Base-by-base conservation (phyloP, 805 yeast species). In the Cyberlindnera maritima region DNA sequence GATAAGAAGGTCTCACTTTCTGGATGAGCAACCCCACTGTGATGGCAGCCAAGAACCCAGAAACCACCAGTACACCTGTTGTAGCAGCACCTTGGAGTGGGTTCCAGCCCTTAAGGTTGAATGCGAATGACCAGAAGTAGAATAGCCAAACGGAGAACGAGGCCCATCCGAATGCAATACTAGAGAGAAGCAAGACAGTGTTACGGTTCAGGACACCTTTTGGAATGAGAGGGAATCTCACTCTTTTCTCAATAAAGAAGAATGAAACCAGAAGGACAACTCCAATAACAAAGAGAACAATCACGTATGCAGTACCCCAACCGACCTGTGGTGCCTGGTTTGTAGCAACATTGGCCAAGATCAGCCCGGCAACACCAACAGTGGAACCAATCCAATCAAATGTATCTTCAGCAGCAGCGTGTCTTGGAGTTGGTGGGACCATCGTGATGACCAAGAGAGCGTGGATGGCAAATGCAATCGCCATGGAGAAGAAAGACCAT, bases 291-390 rank as follows among this genome's bases (percentile, higher is more conserved):
- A 84, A 64, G 12, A 85, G 60, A 0, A 70, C 79, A 37, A 81
- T 77, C 32, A 81, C 76, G 54, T 85, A 85, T 1, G 82, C 74
- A 2, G 59, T 60, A 10, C 63, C 56, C 92, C 91, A 86, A 20
- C 90, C 88, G 2, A 68, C 83, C 5, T 76, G 71, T 0, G 92
- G 88, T 3, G 85, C 91, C 60, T 86, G 90, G 55, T 82, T 85
- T 81, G 88, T 80, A 2, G 79, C 79, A 60, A 85, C 80, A 54
- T 82, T 84, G 60, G 86, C 69, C 31, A 86, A 59, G 2, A 84
- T 71, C 39, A 86, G 63, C 0, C 87, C 88, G 4, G 65, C 46
- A 4, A 85, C 75, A 3, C 88, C 91, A 10, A 77, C 48, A 0
- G 65, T 17, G 0, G 83, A 68, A 14, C 88, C 89, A 8, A 63